Percentiles rank a stretch among this genome's conserved stretches.
phyloP scores from a whole-genome alignment of 805 yeast species.

The Myxozyma neglecta region DNA sequence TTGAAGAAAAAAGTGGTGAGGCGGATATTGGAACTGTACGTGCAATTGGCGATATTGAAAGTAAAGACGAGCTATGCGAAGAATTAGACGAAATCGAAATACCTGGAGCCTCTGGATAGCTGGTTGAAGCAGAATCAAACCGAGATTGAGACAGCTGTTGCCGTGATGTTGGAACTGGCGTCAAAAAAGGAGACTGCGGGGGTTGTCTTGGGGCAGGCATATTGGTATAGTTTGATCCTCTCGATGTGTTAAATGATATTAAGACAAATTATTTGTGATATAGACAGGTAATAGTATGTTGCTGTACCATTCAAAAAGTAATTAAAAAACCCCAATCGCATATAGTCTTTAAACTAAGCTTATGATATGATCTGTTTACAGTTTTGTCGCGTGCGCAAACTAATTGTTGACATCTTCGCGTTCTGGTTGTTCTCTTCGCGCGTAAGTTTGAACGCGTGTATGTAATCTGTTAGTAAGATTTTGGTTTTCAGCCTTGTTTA shows the following conservation, averaged over 20 bases:
- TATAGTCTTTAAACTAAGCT: too few species aligned
- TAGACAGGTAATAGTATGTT: neutral
- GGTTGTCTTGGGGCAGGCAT: neutral
- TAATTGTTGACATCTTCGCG: neutral
- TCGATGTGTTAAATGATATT: neutral
- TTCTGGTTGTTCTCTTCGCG: neutral
- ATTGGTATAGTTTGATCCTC: neutral
- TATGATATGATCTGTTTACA: neutral
- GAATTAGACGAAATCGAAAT: constrained; percentile 5
- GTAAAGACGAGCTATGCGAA: constrained; percentile 23
- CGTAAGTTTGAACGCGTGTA: neutral
- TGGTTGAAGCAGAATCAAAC: constrained; percentile 4
- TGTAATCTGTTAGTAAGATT: neutral
- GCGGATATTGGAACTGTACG: constrained; percentile 4
- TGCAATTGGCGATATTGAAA: constrained; percentile 29
- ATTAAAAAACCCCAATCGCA: too few species aligned
- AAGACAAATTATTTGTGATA: neutral
- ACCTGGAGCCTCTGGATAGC: constrained; percentile 15
- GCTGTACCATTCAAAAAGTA: too few species aligned
- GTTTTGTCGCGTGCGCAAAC: neutral
- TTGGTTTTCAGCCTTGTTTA: neutral
- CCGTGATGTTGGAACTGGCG: constrained; percentile 18
- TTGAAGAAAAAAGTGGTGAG: constrained; percentile 11
- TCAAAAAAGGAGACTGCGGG: constrained; percentile 12
- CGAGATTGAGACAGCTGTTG: neutral